Conservation (phyloP, 169 alveolate species). For the Perkinsus olseni region DNA sequence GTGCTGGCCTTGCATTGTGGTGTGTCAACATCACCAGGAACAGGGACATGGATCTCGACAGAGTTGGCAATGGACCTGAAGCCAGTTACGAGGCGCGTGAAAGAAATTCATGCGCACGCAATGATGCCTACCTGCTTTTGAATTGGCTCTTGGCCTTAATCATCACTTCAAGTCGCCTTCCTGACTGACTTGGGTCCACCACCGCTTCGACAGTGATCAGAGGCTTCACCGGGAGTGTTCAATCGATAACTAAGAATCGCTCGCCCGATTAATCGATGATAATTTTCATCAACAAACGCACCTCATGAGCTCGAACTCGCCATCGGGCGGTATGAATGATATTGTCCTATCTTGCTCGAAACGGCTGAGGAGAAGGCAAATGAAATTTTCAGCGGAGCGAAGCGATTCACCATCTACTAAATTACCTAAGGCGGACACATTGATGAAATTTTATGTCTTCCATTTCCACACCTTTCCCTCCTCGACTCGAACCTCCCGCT, state of each 20-base stretch:
- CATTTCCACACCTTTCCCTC: constrained; percentile 83
- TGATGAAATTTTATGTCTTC: constrained; percentile 99
- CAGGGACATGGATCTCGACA: constrained; percentile 94
- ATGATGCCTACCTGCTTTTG: constrained; percentile 19
- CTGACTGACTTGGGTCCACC: constrained; percentile 69
- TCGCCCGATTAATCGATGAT: too few relatives aligned
- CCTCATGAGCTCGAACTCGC: constrained; percentile 94
- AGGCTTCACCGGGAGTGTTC: constrained; percentile 86
- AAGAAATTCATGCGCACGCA: constrained; percentile 24
- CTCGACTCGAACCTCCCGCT: constrained; percentile 46
- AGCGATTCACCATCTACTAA: constrained; percentile 17
- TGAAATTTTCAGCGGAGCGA: background rate
- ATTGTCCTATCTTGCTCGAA: constrained; percentile 94
- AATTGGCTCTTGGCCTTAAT: constrained; percentile 67
- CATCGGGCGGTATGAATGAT: constrained; percentile 98
- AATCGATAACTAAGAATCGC: constrained; percentile 74
- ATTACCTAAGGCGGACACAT: constrained; percentile 77
- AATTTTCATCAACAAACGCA: too few relatives aligned
- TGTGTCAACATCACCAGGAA: constrained; percentile 94
- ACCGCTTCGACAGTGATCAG: constrained; percentile 89
- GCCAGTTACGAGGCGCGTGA: constrained; percentile 27
- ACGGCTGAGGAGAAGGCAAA: constrained; percentile 61
- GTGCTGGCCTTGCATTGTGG: constrained; percentile 51
- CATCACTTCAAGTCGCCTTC: constrained; percentile 83
- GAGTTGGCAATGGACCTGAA: constrained; percentile 90